These are phyloP conservation scores for Mangifera indica DNA, from an alignment of 345 rosid genomes.

Conservation along the genomic window DNA sequence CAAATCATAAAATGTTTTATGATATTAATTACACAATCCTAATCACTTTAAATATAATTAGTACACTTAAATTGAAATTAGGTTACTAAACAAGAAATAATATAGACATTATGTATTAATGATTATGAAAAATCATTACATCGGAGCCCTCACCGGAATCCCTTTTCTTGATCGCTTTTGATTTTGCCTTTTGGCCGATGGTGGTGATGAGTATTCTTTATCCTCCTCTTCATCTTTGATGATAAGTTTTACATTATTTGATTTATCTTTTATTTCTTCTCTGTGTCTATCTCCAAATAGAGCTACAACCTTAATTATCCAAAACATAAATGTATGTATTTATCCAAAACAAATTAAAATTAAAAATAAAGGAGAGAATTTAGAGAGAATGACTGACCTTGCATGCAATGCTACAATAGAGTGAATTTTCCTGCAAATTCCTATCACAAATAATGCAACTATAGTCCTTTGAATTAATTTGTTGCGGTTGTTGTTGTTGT, in stretches of 20 bases:
- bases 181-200: background rate
- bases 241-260: background rate
- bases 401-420: conserved; percentile 38
- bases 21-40: no score
- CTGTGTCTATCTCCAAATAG: conserved; percentile 10
- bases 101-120: no score
- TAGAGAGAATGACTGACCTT: conserved; percentile 19
- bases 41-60: no score
- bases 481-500: conserved; percentile 10
- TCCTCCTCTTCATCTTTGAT: conserved; percentile 9
- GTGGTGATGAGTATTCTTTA: background rate
- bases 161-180: conserved; percentile 31
- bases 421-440: conserved; percentile 32
- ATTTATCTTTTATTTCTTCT: background rate
- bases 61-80: no score
- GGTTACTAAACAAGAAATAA: no score
- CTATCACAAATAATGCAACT: conserved; percentile 30
- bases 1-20: no score
- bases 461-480: conserved; percentile 17
- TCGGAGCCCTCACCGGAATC: conserved; percentile 27
- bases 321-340: no score
- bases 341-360: no score
- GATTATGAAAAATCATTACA: conserved; percentile 10
- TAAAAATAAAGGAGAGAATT: background rate
- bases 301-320: conserved; percentile 16